These are phyloP conservation scores for Xylariaceae sp. DNA, from an alignment of 2,329 filamentous ascomycete species.

Conservation along the genomic window DNA sequence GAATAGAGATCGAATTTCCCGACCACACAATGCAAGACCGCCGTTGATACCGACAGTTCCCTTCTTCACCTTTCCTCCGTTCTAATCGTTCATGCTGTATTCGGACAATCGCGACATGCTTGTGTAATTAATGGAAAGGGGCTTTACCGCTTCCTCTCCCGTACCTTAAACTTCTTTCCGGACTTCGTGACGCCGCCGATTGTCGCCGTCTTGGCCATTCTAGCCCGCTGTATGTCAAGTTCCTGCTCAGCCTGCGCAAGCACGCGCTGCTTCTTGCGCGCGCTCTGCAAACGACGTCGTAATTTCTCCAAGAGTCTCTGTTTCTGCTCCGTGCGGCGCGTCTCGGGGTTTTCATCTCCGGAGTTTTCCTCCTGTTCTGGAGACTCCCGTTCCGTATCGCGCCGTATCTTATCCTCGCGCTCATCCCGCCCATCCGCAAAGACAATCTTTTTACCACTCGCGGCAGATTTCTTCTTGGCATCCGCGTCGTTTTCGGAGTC, in stretches of 20 bases:
- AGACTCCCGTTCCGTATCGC: slow-evolving; percentile 17
- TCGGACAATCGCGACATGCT: neutral
- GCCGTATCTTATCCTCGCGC: slow-evolving; percentile 30
- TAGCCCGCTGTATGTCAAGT: slow-evolving; percentile 56
- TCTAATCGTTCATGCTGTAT: neutral
- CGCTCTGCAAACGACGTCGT: slow-evolving; percentile 45
- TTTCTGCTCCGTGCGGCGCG: slow-evolving; percentile 38
- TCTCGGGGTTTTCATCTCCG: slow-evolving; percentile 33
- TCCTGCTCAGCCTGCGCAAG: slow-evolving; percentile 54
- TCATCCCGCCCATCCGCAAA: slow-evolving; percentile 44
- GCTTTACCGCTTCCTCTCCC: slow-evolving; percentile 55
- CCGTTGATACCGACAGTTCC: slow-evolving; percentile 9
- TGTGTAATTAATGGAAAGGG: neutral
- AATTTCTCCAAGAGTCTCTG: slow-evolving; percentile 44
- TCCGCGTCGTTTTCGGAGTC: slow-evolving; percentile 29
- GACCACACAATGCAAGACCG: slow-evolving; percentile 11
- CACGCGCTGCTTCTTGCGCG: slow-evolving; percentile 51
- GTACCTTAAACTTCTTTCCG: slow-evolving; percentile 60
- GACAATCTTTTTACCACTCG: slow-evolving; percentile 44
- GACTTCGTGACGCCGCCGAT: slow-evolving; percentile 55
- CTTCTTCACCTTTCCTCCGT: neutral
- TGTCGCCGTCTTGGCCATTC: slow-evolving; percentile 63
- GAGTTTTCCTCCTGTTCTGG: slow-evolving; percentile 36
- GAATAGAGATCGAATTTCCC: slow-evolving; percentile 14
- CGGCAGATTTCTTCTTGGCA: slow-evolving; percentile 23